phyloP scores from a whole-genome alignment of 805 yeast species.

The Metschnikowia amazonensis region DNA sequence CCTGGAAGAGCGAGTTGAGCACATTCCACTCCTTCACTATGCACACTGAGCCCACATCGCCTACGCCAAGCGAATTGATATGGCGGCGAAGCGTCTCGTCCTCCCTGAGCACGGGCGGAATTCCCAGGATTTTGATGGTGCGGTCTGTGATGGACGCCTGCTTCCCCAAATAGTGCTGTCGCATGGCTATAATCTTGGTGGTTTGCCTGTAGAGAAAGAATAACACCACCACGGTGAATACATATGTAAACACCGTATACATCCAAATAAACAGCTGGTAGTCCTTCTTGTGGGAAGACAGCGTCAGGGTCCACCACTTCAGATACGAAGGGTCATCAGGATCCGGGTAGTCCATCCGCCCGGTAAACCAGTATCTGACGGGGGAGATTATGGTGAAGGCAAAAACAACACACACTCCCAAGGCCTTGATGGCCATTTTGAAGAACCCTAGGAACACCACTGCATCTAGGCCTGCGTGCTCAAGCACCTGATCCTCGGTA shows the following conservation, averaged over 20 bases:
- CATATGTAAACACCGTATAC: constrained; percentile 81
- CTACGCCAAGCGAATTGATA: constrained; percentile 74
- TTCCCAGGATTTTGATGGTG: constrained; percentile 83
- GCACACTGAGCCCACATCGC: constrained; percentile 70
- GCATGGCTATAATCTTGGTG: constrained; percentile 62
- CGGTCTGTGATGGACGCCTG: constrained; percentile 90
- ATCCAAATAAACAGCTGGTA: constrained; percentile 70
- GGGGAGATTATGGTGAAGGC: constrained; percentile 81
- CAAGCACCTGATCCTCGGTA: constrained; percentile 71
- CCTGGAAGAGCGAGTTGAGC: constrained; percentile 60
- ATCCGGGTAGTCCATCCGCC: constrained; percentile 53
- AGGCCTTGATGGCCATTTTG: constrained; percentile 74
- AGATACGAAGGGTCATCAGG: constrained; percentile 4
- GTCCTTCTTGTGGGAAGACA: neutral
- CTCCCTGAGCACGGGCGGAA: constrained; percentile 75
- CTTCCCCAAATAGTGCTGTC: constrained; percentile 78
- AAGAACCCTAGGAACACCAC: constrained; percentile 88
- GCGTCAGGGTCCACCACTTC: neutral
- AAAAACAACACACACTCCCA: constrained; percentile 61
- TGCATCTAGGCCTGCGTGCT: constrained; percentile 92
- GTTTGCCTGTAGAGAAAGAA: constrained; percentile 66
- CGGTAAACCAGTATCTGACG: constrained; percentile 76
- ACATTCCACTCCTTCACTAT: constrained; percentile 86
- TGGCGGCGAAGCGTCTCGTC: constrained; percentile 68
- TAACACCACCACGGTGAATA: constrained; percentile 69